Conservation (phyloP, 1,284 basidiomycete species). For the Malassezia sp. region DNA sequence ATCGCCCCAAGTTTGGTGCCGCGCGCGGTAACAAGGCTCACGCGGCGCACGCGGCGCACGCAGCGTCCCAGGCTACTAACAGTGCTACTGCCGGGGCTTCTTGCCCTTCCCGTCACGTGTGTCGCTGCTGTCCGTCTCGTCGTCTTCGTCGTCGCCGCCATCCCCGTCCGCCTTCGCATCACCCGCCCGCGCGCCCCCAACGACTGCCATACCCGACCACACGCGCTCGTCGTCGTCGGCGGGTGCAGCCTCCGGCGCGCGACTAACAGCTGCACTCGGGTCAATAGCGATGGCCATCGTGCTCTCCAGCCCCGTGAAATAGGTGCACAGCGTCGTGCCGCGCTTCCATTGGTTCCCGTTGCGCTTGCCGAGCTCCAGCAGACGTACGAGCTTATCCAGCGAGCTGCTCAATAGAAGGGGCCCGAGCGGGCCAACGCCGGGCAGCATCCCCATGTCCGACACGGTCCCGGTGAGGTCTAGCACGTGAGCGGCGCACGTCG, state of each 20-base stretch:
- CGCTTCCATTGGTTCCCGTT: constrained; percentile 8
- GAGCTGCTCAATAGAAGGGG: constrained; percentile 3
- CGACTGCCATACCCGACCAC: constrained; percentile 10
- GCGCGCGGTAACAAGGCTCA: too few species aligned
- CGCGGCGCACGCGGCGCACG: too few species aligned
- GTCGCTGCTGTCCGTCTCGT: too few species aligned
- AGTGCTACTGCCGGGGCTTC: too few species aligned
- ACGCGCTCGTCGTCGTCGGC: constrained; percentile 9
- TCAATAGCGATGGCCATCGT: constrained; percentile 1
- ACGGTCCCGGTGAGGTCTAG: constrained; percentile 14
- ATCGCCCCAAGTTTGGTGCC: too few species aligned
- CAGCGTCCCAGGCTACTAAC: too few species aligned
- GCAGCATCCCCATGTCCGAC: not conserved
- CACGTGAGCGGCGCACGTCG: too few species aligned
- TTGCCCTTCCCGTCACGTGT: too few species aligned
- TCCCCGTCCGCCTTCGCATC: not conserved
- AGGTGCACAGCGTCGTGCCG: constrained; percentile 9
- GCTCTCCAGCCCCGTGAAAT: constrained; percentile 13
- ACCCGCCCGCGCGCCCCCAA: not conserved
- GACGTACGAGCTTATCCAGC: constrained; percentile 10
- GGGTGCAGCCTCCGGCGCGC: not conserved
- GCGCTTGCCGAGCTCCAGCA: constrained; percentile 5
- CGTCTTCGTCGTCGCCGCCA: constrained; percentile 2
- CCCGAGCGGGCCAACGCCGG: not conserved
- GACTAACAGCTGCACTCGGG: not conserved